phyloP scores from a whole-genome alignment of 2,329 filamentous ascomycete genomes.

The Zymoseptoria pseudotritici region DNA sequence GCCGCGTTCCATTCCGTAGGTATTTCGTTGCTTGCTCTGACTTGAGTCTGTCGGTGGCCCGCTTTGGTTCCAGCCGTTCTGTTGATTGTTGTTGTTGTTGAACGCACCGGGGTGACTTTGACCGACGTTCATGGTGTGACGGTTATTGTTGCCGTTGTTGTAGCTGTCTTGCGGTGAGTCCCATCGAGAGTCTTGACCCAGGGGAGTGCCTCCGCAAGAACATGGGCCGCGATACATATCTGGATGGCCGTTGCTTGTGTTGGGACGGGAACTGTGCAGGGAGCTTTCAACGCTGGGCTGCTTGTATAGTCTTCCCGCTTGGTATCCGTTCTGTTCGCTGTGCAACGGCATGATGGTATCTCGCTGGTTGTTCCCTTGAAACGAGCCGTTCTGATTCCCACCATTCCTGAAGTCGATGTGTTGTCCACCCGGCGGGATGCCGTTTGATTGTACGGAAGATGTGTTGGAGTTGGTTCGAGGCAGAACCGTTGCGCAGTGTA shows the following conservation, averaged over 20 bases:
- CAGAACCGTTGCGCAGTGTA: background rate
- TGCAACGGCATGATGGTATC: background rate
- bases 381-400: background rate
- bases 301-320: background rate
- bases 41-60: background rate
- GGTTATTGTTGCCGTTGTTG: background rate
- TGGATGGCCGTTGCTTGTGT: background rate
- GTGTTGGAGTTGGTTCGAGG: background rate
- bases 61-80: background rate
- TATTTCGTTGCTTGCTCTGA: background rate
- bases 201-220: background rate
- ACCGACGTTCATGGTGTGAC: background rate
- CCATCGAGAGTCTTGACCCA: background rate
- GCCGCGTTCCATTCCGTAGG: background rate
- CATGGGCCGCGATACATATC: background rate
- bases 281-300: background rate
- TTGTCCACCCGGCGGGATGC: background rate
- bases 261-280: background rate
- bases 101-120: background rate
- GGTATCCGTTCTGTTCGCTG: background rate
- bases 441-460: background rate
- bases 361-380: background rate
- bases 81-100: background rate
- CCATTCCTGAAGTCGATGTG: background rate
- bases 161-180: background rate